Evolutionary conservation across 2,329 filamentous ascomycete genomes (phyloP).

Genomic region (Ophiostoma montium): DNA sequence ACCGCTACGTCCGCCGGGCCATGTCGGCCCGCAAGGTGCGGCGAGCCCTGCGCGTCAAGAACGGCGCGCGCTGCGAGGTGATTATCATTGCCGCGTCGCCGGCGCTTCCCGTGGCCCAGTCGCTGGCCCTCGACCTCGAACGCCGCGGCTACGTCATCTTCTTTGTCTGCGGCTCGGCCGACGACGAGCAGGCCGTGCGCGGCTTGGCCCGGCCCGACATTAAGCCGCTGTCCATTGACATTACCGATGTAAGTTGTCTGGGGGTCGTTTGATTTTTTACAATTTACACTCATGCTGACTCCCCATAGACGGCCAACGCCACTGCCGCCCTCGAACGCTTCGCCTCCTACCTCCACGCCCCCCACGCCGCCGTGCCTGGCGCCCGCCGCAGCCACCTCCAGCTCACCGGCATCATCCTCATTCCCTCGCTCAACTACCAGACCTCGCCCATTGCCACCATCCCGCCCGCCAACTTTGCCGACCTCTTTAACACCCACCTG

Average conservation of each 20-base stretch:
- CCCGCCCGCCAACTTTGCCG: constrained; percentile 68
- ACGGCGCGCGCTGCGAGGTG: constrained; percentile 78
- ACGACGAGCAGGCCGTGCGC: constrained; percentile 71
- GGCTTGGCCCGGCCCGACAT: constrained; percentile 69
- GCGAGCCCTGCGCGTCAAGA: constrained; percentile 63
- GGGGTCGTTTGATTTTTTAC: constrained; percentile 30
- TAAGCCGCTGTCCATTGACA: constrained; percentile 66
- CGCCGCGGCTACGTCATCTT: constrained; percentile 87
- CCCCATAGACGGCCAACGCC: constrained; percentile 43
- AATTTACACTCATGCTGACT: constrained; percentile 20
- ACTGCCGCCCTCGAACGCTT: constrained; percentile 59
- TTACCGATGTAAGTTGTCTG: constrained; percentile 44
- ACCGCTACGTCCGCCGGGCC: constrained; percentile 33
- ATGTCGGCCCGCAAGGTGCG: constrained; percentile 52
- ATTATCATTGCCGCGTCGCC: constrained; percentile 79
- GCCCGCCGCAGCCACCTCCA: constrained; percentile 62
- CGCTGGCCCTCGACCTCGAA: constrained; percentile 75
- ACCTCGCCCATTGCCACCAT: constrained; percentile 76
- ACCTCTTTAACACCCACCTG: constrained; percentile 84
- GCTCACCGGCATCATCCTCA: constrained; percentile 67
- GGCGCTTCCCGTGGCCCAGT: constrained; percentile 68
- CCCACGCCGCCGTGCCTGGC: constrained; percentile 62
- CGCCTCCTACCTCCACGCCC: constrained; percentile 53
- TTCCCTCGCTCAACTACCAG: constrained; percentile 69
- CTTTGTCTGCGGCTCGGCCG: constrained; percentile 68